Evolutionary conservation across 179 eudicot species (phyloP), one percentile per base, ranked within the genome.

Genomic region (Silene noctiflora): DNA sequence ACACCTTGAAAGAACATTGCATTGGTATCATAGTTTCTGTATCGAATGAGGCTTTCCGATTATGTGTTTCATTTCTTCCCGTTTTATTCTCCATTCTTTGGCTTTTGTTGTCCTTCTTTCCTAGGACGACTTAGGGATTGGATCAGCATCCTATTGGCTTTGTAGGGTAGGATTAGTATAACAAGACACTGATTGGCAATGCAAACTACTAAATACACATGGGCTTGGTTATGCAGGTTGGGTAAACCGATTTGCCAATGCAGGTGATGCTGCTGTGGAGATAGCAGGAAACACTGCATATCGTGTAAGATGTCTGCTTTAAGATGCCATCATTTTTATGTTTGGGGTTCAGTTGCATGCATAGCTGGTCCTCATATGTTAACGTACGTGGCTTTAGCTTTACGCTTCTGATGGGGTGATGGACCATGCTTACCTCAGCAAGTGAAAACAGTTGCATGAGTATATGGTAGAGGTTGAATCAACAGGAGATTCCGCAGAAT

Each of bases 241-340:
- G 97, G 97, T 94, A 55, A 94, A 94, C 79, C 86, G 97, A 76
- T 94, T 94, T 84, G 98, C 98, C 8, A 73, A 95, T 88, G 97
- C 95, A 71, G 99, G 99, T 68, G 99, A 95, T 81, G 81, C 95
- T 69, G 97, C 99, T 20, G 91, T 79, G 10, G 99, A 95, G 76
- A 87, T 95, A 77, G 97, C 96, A 31, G 99, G 90, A 76, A 91
- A 82, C 83, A 91, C 97, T 44, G 99, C 99, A 48, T 80, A 81
- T 66, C 80, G 89, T 83, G 99, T 91, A 79, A 88, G 97, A 76
- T 66, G 69, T 44, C 63, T 42, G 12, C 69, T 75, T 39, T 9
- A 48, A 22, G 56, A 6, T 66, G 66, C 48, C 25, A 6, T 46
- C 19, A 13, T 22, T 17, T 25, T 16, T 24, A 59, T 72, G 19